Base-by-base conservation (phyloP, 1,284 basidiomycete species). In the Moniliella sp. region DNA sequence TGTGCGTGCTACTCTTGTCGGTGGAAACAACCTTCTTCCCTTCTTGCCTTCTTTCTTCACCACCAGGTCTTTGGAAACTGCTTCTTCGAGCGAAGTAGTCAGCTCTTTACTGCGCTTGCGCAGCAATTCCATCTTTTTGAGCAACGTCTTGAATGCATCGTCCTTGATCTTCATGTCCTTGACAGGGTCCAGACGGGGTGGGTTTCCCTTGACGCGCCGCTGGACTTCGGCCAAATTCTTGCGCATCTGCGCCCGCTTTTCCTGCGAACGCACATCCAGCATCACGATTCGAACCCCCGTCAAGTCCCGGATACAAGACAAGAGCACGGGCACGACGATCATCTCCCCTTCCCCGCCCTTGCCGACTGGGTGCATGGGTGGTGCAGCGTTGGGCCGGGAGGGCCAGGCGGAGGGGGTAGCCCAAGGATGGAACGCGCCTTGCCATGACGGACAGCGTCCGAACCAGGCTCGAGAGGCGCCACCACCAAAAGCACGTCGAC, bases 111-210 rank as follows among this genome's bases (percentile, higher is more conserved):
- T 38, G 27, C 42, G 45, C 26, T 34, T 28, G 9, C 43, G 40
- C 18, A 57, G 35, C 17, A 54, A 44, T 30, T 40, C 46, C 32
- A 54, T 47, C 40, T 57, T 57, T 25, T 21, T 45, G 44, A 57
- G 36, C 3, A 97, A 69, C 35, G 75, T 74, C 51, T 74, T 73
- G 65, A 97, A 97, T 41, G 77, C 78, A 25, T 82, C 78, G 53
- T 97, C 91, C 42, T 78, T 79, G 59, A 99, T 93, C 16, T 76
- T 77, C 84, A 97, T 88, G 61, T 94, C 84, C 50, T 81, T 70
- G 33, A 94, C 68, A 0, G 91, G 91, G 58, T 97, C 91, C 4
- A 99, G 67, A 4, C 88, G 64, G 0, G 78, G 68, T 28, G 94
- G 73, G 4, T 17, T 15, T 30, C 80, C 71, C 0, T 82, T 78